A percentile compares a stretch with the other conserved stretches of the same genome.
Conservation (phyloP, 495 filamentous ascomycete species). For the Xylaria telfairii region DNA sequence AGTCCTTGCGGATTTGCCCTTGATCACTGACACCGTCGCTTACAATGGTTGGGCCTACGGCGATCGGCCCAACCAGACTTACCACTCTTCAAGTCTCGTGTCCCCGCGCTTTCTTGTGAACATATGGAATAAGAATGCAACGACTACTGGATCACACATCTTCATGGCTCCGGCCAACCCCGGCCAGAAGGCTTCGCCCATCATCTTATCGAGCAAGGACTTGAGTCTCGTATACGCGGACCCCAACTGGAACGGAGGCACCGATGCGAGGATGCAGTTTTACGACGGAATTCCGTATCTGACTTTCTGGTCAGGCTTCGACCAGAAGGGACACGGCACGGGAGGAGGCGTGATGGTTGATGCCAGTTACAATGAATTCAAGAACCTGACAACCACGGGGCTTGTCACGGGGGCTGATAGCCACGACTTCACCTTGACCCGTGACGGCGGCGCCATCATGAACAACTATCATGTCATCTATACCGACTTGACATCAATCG, state of each 20-base stretch:
- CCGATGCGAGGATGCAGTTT: conserved; percentile 28
- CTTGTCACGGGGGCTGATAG: conserved; percentile 27
- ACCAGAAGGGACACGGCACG: conserved; percentile 26
- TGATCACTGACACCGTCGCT: conserved; percentile 26
- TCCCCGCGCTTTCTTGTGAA: conserved; percentile 50
- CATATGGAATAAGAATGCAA: conserved; percentile 38
- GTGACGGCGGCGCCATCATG: conserved; percentile 28
- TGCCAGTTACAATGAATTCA: conserved; percentile 25
- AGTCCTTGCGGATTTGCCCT: conserved; percentile 17
- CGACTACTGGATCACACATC: conserved; percentile 49
- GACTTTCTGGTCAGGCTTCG: conserved; percentile 32
- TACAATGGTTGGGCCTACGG: conserved; percentile 46
- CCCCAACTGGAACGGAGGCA: conserved; percentile 25
- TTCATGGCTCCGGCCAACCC: conserved; percentile 33
- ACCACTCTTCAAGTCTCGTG: conserved; percentile 43
- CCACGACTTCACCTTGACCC: conserved; percentile 33
- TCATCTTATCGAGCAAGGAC: conserved; percentile 28
- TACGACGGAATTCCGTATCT: conserved; percentile 30
- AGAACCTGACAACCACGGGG: conserved; percentile 28
- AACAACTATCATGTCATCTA: conserved; percentile 29
- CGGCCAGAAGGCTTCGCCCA: conserved; percentile 13
- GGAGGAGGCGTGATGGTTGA: conserved; percentile 33
- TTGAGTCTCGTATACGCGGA: conserved; percentile 32
- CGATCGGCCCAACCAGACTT: conserved; percentile 48
- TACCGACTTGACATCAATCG: conserved; percentile 28